These are phyloP conservation scores for Chytridium lagenaria DNA, from an alignment of 371 early-diverging fungal genomes.

Conservation along the genomic window DNA sequence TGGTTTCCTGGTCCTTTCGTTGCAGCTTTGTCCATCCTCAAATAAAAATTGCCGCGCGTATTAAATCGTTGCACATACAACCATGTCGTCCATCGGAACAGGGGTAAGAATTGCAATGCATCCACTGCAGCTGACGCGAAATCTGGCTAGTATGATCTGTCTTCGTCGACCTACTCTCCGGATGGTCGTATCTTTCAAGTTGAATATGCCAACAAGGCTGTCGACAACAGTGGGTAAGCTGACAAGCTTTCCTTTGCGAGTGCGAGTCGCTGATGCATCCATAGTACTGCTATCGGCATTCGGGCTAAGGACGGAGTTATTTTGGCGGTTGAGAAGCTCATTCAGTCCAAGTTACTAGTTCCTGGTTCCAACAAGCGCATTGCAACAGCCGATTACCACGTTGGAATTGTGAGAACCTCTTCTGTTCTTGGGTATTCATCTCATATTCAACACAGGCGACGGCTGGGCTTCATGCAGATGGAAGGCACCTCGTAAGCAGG, in stretches of 20 bases:
- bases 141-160: slow-evolving; percentile 79
- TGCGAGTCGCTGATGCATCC: background rate
- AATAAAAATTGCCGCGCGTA: background rate
- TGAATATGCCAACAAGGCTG: slow-evolving; percentile 97
- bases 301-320: slow-evolving; percentile 95
- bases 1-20: background rate
- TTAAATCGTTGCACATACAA: too few relatives aligned
- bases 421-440: background rate
- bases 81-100: slow-evolving; percentile 62
- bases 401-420: slow-evolving; percentile 80
- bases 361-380: slow-evolving; percentile 92
- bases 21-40: background rate
- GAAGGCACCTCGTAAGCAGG: slow-evolving; percentile 85
- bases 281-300: slow-evolving; percentile 91
- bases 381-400: slow-evolving; percentile 87
- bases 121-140: slow-evolving; percentile 14
- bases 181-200: slow-evolving; percentile 98
- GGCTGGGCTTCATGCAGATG: slow-evolving; percentile 95
- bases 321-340: slow-evolving; percentile 93
- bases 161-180: slow-evolving; percentile 97
- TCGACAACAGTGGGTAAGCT: slow-evolving; percentile 94
- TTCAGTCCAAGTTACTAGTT: slow-evolving; percentile 93
- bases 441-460: slow-evolving; percentile 67
- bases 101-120: slow-evolving; percentile 48
- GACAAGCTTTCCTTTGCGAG: background rate